Evolutionary conservation across 2,329 filamentous ascomycete species (phyloP), one percentile per base, ranked within the genome.

Genomic region (Ophiostoma quercus): DNA sequence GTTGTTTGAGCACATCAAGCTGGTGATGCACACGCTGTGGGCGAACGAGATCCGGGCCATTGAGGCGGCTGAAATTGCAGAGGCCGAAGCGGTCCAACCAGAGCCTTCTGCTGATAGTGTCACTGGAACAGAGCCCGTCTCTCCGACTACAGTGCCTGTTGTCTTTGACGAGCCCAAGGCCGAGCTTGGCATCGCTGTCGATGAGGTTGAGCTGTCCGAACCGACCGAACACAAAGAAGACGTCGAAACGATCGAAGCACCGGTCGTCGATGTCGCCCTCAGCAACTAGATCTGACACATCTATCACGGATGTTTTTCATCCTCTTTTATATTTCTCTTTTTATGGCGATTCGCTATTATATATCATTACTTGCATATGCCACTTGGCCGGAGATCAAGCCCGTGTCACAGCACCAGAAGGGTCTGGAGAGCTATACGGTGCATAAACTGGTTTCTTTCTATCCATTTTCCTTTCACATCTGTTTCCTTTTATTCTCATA

Each of bases 1-100:
- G 73, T 76, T 90, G 57, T 79, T 88, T 43, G 83, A 84, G 70
- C 87, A 85, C 79, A 87, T 90, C 78, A 80, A 83, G 73, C 75
- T 79, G 12, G 79, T 87, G n/a, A 79, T 83, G 43, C 72, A 70
- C 32, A 69, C 63, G 57, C 51, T 73, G 3, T 73, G 71, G 70
- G 71, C 71, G 11, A 65, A 69, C 9, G 71, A 73, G 25, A 32
- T 63, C 6, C 67, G 54, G 34, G 62, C 67, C 2, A 22, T 72
- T 5, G 43, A 34, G 1, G 34, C 14, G 2, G 51, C 34, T 16
- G 37, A 11, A 5, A 11, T 25, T 25, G 9, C n/a, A 25, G 11
- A 57, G 16, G 43, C 43, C 29, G n/a, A 57, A 25, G 34, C 14
- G 19, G 37, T 43, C 11, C 14, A 66, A 25, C 8, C 12, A 57